phyloP scores from a whole-genome alignment of 2,329 filamentous ascomycete species.

The Myrmaecium sp. region DNA sequence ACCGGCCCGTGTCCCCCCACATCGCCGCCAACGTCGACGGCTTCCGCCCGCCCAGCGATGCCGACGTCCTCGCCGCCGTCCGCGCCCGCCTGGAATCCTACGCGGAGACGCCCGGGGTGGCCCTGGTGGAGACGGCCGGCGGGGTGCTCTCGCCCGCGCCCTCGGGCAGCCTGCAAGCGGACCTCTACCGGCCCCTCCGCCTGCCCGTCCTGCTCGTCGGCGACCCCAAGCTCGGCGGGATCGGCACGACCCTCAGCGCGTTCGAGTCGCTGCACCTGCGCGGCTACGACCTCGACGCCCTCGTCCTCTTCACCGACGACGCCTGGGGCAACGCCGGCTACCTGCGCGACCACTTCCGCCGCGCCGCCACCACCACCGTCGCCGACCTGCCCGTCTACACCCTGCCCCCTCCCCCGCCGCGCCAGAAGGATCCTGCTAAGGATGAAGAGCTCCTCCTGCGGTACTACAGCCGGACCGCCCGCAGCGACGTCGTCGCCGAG shows the following conservation, averaged over 20 bases:
- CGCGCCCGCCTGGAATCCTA: conserved; percentile 27
- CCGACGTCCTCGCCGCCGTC: conserved; percentile 21
- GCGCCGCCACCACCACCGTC: conserved; percentile 37
- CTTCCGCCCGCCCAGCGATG: conserved; percentile 6
- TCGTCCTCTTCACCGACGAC: conserved; percentile 51
- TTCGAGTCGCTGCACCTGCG: conserved; percentile 63
- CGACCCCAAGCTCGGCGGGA: conserved; percentile 61
- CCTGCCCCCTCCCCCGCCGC: conserved; percentile 44
- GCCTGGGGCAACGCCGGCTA: conserved; percentile 54
- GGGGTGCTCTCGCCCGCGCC: conserved; percentile 67
- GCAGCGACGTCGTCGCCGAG: conserved; percentile 21
- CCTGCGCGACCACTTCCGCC: conserved; percentile 47
- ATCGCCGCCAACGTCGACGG: conserved; percentile 38
- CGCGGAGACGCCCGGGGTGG: conserved; percentile 33
- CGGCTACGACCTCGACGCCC: conserved; percentile 57
- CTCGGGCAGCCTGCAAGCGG: conserved; percentile 59
- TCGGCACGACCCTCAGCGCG: conserved; percentile 63
- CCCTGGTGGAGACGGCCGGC: conserved; percentile 66
- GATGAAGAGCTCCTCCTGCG: conserved; percentile 40
- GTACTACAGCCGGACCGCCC: conserved; percentile 43
- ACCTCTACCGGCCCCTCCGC: conserved; percentile 59
- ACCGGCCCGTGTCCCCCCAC: conserved; percentile 62
- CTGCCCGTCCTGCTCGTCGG: conserved; percentile 58
- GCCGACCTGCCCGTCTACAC: no score
- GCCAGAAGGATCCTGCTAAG: conserved; percentile 11